Conservation (phyloP, 208 protist genomes). For the Naegleria fowleri region DNA sequence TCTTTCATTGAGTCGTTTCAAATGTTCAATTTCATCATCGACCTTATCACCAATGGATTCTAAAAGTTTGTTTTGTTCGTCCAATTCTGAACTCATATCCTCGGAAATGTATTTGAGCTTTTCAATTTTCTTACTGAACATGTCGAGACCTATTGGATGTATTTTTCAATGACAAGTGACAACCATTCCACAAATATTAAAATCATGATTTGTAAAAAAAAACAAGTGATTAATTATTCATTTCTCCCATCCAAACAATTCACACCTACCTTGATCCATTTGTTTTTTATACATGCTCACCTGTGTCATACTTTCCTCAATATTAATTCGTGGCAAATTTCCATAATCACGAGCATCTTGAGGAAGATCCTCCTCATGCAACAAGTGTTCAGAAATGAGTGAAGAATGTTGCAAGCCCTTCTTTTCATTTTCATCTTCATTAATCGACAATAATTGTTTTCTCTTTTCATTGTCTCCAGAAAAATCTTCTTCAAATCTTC, state of each 20-base stretch:
- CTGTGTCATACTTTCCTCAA: neutral
- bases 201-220: too few relatives aligned
- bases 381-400: neutral
- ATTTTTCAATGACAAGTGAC: too few relatives aligned
- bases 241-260: too few relatives aligned
- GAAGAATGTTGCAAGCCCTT: neutral
- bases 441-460: neutral
- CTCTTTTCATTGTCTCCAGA: neutral
- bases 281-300: neutral
- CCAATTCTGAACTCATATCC: neutral
- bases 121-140: neutral
- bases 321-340: slow-evolving; percentile 3
- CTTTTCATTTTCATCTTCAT: neutral
- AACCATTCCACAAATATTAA: too few relatives aligned
- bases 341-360: neutral
- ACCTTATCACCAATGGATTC: neutral
- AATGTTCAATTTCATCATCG: neutral
- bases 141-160: neutral
- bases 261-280: neutral
- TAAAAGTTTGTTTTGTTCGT: neutral
- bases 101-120: neutral
- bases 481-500: neutral
- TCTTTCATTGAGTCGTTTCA: neutral
- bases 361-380: neutral
- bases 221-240: too few relatives aligned